Conservation (phyloP, 2,329 filamentous ascomycete genomes). For the Colletotrichum cordylinicola region DNA sequence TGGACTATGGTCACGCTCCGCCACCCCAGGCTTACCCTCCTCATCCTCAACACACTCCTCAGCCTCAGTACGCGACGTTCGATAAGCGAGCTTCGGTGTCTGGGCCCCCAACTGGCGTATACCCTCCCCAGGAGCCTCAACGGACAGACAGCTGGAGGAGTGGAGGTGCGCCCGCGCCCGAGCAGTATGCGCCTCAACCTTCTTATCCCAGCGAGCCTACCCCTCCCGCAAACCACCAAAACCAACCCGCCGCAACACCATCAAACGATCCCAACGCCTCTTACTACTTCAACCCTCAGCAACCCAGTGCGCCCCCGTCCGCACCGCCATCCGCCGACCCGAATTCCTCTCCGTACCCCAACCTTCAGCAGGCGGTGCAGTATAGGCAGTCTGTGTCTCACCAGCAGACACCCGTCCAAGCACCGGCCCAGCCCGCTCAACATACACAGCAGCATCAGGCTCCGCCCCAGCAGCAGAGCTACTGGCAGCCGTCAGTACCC, state of each 20-base stretch:
- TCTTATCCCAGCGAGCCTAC: conserved; percentile 37
- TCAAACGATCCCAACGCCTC: conserved; percentile 58
- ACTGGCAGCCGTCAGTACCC: conserved; percentile 40
- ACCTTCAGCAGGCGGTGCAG: conserved; percentile 51
- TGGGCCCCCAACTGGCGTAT: conserved; percentile 46
- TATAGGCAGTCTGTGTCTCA: conserved; percentile 47
- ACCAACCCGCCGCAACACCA: conserved; percentile 30
- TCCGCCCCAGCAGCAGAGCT: conserved; percentile 29
- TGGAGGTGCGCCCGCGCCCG: conserved; percentile 15
- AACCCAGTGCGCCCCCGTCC: conserved; percentile 33
- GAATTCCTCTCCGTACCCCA: conserved; percentile 57
- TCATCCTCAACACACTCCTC: conserved; percentile 38
- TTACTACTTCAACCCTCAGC: conserved; percentile 61
- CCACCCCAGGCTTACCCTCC: conserved; percentile 60
- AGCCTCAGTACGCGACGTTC: conserved; percentile 50
- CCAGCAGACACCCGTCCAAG: conserved; percentile 28
- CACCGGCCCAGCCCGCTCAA: conserved; percentile 42
- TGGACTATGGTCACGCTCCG: conserved; percentile 51
- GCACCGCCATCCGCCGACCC: conserved; percentile 43
- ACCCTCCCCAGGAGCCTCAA: conserved; percentile 51
- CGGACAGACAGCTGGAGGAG: conserved; percentile 58
- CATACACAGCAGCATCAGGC: conserved; percentile 30
- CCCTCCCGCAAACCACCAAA: conserved; percentile 31
- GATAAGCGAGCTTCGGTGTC: conserved; percentile 45
- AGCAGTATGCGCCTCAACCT: conserved; percentile 40